Evolutionary conservation across 495 filamentous ascomycete genomes (phyloP).

Genomic region (Aspergillus bridgeri): DNA sequence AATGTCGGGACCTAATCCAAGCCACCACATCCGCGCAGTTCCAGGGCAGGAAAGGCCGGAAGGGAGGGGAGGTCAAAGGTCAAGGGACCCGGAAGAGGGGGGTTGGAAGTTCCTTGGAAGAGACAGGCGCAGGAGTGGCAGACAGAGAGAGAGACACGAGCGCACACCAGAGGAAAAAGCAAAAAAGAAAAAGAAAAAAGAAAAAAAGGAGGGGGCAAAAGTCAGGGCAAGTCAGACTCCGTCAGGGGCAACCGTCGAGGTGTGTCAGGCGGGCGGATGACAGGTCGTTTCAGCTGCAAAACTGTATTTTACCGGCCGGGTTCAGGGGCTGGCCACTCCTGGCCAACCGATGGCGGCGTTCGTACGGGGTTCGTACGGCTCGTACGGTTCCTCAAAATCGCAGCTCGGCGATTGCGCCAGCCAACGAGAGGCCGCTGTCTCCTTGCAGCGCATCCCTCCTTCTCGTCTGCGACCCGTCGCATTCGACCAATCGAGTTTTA

Average conservation of each 20-base stretch:
- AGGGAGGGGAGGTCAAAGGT: not conserved
- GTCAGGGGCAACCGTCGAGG: slow-evolving; percentile 7
- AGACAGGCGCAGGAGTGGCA: not conserved
- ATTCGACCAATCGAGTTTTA: not conserved
- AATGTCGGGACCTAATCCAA: slow-evolving; percentile 24
- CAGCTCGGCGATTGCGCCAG: slow-evolving; percentile 2
- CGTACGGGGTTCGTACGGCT: not conserved
- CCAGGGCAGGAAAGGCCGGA: not conserved
- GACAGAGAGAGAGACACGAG: not conserved
- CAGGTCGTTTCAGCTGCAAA: slow-evolving; percentile 23
- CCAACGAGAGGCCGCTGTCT: slow-evolving; percentile 13
- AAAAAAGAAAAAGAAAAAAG: not conserved
- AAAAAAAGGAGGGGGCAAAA: not conserved
- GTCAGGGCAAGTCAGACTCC: not conserved
- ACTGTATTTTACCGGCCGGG: slow-evolving; percentile 9
- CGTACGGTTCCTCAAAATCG: not conserved
- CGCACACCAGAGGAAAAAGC: not conserved
- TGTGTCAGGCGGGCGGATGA: slow-evolving; percentile 13
- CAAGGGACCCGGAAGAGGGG: not conserved
- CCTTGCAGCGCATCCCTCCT: slow-evolving; percentile 19
- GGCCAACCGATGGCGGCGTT: not conserved
- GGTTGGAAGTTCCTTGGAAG: not conserved
- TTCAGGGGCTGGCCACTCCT: slow-evolving; percentile 17
- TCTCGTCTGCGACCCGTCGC: not conserved
- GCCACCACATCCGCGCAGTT: slow-evolving; percentile 14